phyloP scores from a whole-genome alignment of 179 eudicot genomes.

The Silene vulgaris region DNA sequence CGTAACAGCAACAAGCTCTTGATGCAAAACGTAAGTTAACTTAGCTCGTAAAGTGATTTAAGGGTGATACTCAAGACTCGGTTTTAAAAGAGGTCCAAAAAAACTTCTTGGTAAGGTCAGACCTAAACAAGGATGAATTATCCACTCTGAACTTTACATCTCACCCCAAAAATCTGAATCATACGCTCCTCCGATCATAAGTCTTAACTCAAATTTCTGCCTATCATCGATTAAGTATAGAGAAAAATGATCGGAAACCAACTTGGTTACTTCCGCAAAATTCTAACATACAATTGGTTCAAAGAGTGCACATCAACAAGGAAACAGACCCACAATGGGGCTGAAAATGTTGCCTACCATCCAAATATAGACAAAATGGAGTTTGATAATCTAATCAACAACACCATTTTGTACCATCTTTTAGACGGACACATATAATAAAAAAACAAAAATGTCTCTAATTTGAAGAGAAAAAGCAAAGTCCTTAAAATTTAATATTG shows the following conservation, averaged over 20 bases:
- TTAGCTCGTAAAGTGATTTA: background rate
- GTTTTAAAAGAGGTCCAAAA: background rate
- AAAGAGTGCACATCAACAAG: slow-evolving; percentile 4
- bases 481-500: background rate
- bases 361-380: slow-evolving; percentile 23
- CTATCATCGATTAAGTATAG: background rate
- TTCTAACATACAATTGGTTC: slow-evolving; percentile 12
- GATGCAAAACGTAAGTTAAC: background rate
- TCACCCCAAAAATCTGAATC: background rate
- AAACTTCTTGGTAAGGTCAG: no score
- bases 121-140: no score
- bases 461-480: slow-evolving; percentile 1
- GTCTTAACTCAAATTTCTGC: no score
- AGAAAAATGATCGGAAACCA: background rate
- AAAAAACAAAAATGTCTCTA: slow-evolving; percentile 5
- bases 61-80: background rate
- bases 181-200: no score
- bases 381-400: slow-evolving; percentile 17
- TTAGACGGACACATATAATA: slow-evolving; percentile 1
- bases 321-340: slow-evolving; percentile 20
- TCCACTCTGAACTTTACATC: no score
- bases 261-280: slow-evolving; percentile 24
- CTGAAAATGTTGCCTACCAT: slow-evolving; percentile 25
- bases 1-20: background rate
- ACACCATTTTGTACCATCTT: slow-evolving; percentile 23